Percentiles rank a stretch among this genome's conserved stretches.
Conservation (phyloP, 371 early-diverging fungal genomes). For the Aphelidium insulamus region DNA sequence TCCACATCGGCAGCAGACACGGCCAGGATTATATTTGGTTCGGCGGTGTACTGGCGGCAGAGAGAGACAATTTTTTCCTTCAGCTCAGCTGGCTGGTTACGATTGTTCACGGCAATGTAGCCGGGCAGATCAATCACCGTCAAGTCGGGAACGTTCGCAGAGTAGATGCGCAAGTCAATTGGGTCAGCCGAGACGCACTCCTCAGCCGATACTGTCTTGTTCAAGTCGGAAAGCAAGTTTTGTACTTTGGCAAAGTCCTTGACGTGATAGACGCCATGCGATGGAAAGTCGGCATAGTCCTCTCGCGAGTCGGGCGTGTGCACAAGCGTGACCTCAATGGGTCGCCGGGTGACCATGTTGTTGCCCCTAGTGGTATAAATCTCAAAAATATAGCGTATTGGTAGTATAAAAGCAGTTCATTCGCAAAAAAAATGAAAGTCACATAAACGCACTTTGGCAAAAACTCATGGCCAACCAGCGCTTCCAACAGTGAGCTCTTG, state of each 20-base stretch:
- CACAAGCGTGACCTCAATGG: slow-evolving; percentile 91
- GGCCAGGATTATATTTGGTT: slow-evolving; percentile 90
- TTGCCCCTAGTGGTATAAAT: slow-evolving; percentile 35
- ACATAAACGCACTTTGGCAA: slow-evolving; percentile 66
- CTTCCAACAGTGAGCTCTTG: slow-evolving; percentile 95
- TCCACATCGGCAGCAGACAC: slow-evolving; percentile 97
- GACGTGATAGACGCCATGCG: slow-evolving; percentile 67
- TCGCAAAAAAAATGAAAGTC: not conserved
- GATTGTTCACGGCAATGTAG: slow-evolving; percentile 86
- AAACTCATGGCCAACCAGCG: slow-evolving; percentile 95
- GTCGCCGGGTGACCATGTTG: slow-evolving; percentile 97
- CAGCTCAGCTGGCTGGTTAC: slow-evolving; percentile 77
- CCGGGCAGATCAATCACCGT: slow-evolving; percentile 97
- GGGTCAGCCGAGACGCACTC: slow-evolving; percentile 86
- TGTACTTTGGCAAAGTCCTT: slow-evolving; percentile 66
- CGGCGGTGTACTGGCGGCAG: slow-evolving; percentile 75
- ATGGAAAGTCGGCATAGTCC: slow-evolving; percentile 86
- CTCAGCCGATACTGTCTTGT: slow-evolving; percentile 69
- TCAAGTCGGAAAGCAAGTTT: slow-evolving; percentile 71
- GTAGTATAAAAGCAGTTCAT: not conserved
- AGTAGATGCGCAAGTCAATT: slow-evolving; percentile 81
- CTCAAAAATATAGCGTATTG: not conserved
- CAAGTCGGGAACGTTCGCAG: slow-evolving; percentile 84
- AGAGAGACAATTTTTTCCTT: slow-evolving; percentile 83
- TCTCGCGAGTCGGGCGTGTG: slow-evolving; percentile 65